Evolutionary conservation across 1,284 basidiomycete species (phyloP), one percentile per base, ranked within the genome.

Genomic region (Anthracocystis walkeri): DNA sequence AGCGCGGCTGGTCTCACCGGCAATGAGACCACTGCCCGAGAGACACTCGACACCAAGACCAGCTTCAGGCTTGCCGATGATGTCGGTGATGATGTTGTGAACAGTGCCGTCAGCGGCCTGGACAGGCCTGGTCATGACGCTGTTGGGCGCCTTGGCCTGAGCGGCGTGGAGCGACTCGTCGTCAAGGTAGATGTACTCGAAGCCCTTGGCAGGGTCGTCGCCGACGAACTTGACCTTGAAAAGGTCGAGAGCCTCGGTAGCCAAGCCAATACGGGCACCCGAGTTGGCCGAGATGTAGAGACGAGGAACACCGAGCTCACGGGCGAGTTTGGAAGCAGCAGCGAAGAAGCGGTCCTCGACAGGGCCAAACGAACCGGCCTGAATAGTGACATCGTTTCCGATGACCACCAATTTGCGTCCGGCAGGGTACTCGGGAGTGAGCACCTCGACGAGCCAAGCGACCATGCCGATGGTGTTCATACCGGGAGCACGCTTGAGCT

Each of bases 211-310:
- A 4, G 96, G 95, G 41, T 87, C 88, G 10, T 89, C 87, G 77
- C 94, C 92, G 80, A 91, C 91, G 93, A 95, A 99, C 41, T 95
- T 93, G 65, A 91, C 93, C 53, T 92, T 93, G 88, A 99, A 97
- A 65, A 97, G 88, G 76, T 90, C 89, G 82, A 97, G 89, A 27
- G 92, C 90, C 86, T 99, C 97, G 85, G 98, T 95, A 7, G 95
- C 97, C 57, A 99, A 87, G 67, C 97, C 97, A 74, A 99, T 92
- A 72, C 97, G 92, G 77, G 96, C 96, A 84, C 96, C 96, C 46
- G 95, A 98, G 88, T 99, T 99, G 79, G 96, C 96, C 12, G 97
- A 99, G 52, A 99, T 90, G 87, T 99, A 99, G 79, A 99, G 92
- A 51, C 96, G 92, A 59, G 96, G 96, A 33, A 97, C 87, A 61